Evolutionary conservation across 129 eudicot genomes (phyloP).

Genomic region (Scalesia atractyloides): DNA sequence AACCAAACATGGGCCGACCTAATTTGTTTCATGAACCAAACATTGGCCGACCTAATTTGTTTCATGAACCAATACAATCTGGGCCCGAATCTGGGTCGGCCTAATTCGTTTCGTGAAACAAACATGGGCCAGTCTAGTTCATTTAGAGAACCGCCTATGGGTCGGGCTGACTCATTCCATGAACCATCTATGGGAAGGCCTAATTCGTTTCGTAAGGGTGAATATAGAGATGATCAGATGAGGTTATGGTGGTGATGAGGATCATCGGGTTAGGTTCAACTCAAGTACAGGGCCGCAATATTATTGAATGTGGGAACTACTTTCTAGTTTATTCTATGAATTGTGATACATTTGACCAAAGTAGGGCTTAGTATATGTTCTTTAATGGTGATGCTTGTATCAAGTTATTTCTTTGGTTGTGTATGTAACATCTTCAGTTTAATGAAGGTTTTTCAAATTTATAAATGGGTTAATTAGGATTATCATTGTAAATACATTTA

Average conservation of each 20-base stretch:
- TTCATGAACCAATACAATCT: slow-evolving; percentile 11
- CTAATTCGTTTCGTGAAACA: slow-evolving; percentile 15
- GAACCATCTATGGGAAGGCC: slow-evolving; percentile 38
- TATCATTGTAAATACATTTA: too few relatives aligned
- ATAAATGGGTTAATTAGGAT: too few relatives aligned
- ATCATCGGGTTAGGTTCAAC: slow-evolving; percentile 35
- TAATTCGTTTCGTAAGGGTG: slow-evolving; percentile 39
- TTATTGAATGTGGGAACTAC: slow-evolving; percentile 28
- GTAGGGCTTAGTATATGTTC: slow-evolving; percentile 36
- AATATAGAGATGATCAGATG: slow-evolving; percentile 40
- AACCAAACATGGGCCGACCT: background rate
- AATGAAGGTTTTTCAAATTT: slow-evolving; percentile 26
- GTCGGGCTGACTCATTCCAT: slow-evolving; percentile 24
- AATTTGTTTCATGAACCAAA: slow-evolving; percentile 11
- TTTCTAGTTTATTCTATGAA: background rate
- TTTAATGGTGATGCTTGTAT: slow-evolving; percentile 32
- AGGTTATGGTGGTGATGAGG: slow-evolving; percentile 38
- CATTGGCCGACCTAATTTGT: slow-evolving; percentile 6
- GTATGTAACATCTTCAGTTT: slow-evolving; percentile 26
- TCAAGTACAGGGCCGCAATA: slow-evolving; percentile 28
- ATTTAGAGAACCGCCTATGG: slow-evolving; percentile 19
- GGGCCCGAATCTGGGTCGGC: slow-evolving; percentile 6
- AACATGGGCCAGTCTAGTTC: slow-evolving; percentile 25
- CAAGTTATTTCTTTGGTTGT: slow-evolving; percentile 26
- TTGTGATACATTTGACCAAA: slow-evolving; percentile 28